Base-by-base conservation (phyloP, 768 basidiomycete species). In the Pluteus cervinus region DNA sequence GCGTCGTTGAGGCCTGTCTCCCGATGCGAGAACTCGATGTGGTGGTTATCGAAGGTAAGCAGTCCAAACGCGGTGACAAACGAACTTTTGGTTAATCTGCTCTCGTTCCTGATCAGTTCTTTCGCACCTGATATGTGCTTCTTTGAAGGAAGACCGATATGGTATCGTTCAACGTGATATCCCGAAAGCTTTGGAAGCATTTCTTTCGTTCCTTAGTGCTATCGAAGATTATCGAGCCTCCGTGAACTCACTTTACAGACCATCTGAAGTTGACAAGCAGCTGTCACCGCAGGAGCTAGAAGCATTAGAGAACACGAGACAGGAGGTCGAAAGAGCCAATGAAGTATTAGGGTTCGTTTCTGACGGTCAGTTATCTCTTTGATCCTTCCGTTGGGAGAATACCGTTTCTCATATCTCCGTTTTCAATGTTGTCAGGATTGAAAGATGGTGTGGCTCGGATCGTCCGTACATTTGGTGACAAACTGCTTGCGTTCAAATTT, bases 111-210 rank as follows among this genome's bases (percentile, higher is more conserved):
- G 7, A n/a, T 11, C 47, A 88, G 87, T 76, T 4, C 64, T 92
- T 3, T 73, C 82, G 1, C 69, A 72, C 33, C 63, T 91, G 6
- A 68, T 74, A 5, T 82, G 79, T 41, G 76, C 80, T 0, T 91
- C 89, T 4, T 61, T 92, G 10, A 65, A 68, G 1, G 90, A 91
- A 55, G 89, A 93, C 60, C 69, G 71, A 14, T 90, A 81, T 51
- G 89, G 89, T 15, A 74, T 81, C 23, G 86, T 90, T 9, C 90
- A 92, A 54, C 69, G 84, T 8, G 90, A 92, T 52, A 86, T 89
- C 14, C 83, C 88, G 0, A 79, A 76, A 42, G 77, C 89, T 20
- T 55, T 93, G 3, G 89, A 93, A 55, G 82, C 83, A 0, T 62
- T 91, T 45, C 53, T 84, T 9, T 71, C 71, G 0, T 84, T 81